phyloP scores from a whole-genome alignment of 805 yeast species.

The Saccharomycopsis guyanensis region DNA sequence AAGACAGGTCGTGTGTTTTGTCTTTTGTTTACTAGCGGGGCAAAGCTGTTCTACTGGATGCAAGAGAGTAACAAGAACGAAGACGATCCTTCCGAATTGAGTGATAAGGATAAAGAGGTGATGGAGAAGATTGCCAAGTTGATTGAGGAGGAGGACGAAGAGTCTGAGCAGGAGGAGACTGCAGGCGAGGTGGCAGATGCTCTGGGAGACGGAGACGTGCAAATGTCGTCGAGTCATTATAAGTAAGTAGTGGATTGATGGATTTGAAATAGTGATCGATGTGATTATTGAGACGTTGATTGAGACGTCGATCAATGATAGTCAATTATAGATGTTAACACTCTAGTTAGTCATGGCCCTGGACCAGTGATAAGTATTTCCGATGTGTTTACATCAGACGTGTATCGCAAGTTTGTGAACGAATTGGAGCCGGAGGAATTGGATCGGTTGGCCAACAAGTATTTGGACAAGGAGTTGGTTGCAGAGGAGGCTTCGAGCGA shows the following conservation, averaged over 20 bases:
- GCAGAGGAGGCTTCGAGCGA: not conserved
- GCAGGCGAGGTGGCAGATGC: not conserved
- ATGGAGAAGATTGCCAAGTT: slow-evolving; percentile 40
- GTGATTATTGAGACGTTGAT: no score
- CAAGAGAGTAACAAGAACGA: slow-evolving; percentile 64
- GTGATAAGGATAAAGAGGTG: slow-evolving; percentile 48
- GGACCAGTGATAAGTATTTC: not conserved
- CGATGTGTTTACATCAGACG: not conserved
- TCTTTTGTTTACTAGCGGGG: slow-evolving; percentile 58
- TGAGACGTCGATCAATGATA: no score
- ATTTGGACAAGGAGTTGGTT: slow-evolving; percentile 35
- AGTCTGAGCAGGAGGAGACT: slow-evolving; percentile 22
- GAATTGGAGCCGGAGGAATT: slow-evolving; percentile 29
- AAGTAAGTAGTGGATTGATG: no score
- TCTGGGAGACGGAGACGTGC: not conserved
- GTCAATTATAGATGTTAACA: no score
- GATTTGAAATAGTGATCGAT: no score
- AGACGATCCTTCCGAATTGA: slow-evolving; percentile 48
- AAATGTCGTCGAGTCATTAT: no score
- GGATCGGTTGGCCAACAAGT: slow-evolving; percentile 27
- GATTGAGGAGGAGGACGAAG: slow-evolving; percentile 35
- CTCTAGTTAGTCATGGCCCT: no score
- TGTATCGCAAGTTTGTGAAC: slow-evolving; percentile 8
- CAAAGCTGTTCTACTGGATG: slow-evolving; percentile 56
- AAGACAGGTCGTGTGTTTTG: slow-evolving; percentile 72